Percentiles rank a stretch among this genome's conserved stretches.
Evolutionary conservation across 768 basidiomycete species (phyloP).

Genomic region (Trametes villosa): DNA sequence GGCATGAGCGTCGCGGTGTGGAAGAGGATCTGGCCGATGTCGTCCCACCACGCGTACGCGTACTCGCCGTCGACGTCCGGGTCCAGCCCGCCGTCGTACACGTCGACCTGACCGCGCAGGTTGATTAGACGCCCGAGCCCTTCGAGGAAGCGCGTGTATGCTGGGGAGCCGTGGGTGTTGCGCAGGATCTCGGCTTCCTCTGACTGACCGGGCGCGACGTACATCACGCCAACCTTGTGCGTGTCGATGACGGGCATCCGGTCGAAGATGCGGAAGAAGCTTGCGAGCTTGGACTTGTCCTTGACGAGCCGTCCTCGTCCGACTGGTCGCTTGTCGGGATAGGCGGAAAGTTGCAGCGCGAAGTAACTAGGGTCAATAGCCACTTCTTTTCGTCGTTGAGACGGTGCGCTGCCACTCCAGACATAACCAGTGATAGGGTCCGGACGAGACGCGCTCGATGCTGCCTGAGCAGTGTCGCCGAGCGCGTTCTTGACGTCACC

Average conservation of each 20-base stretch:
- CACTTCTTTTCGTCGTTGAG: constrained; percentile 87
- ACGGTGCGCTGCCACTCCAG: constrained; percentile 86
- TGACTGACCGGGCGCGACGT: constrained; percentile 90
- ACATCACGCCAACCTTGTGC: constrained; percentile 95
- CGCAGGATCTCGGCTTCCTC: constrained; percentile 83
- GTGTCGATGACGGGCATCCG: constrained; percentile 94
- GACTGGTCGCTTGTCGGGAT: constrained; percentile 56
- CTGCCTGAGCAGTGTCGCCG: constrained; percentile 9
- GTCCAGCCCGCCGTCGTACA: constrained; percentile 91
- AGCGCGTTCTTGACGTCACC: constrained; percentile 15
- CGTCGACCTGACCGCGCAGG: constrained; percentile 86
- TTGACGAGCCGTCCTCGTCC: constrained; percentile 51
- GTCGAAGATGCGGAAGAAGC: constrained; percentile 73
- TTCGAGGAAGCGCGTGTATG: constrained; percentile 91
- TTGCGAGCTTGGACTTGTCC: constrained; percentile 56
- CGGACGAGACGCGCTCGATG: constrained; percentile 46
- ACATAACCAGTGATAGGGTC: constrained; percentile 85
- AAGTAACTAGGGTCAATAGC: constrained; percentile 84
- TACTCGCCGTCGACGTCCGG: constrained; percentile 94
- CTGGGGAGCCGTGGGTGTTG: constrained; percentile 92
- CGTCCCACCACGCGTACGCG: constrained; percentile 99
- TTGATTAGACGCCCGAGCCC: constrained; percentile 88
- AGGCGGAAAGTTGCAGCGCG: constrained; percentile 83
- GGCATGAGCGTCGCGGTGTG: constrained; percentile 99
- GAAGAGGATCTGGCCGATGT: constrained; percentile 92